Conservation (phyloP, 1,139 yeast genomes). For the Suzukiozyma palmioleophila region DNA sequence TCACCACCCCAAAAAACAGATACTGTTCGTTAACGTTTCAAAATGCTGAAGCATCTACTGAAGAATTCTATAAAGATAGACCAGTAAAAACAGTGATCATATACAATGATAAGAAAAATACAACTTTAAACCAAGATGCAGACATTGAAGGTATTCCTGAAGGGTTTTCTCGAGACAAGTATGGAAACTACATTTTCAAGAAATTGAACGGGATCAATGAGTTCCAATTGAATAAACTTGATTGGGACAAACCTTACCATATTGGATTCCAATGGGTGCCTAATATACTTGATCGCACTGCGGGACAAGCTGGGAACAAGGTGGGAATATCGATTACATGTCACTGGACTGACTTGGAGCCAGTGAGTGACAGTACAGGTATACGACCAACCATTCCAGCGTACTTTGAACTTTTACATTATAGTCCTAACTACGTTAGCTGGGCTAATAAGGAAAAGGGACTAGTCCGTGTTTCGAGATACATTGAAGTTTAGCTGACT, state of each 20-base stretch:
- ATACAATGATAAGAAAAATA: slow-evolving; percentile 28
- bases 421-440: slow-evolving; percentile 58
- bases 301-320: slow-evolving; percentile 28
- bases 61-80: slow-evolving; percentile 18
- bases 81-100: slow-evolving; percentile 63
- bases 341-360: slow-evolving; percentile 63
- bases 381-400: slow-evolving; percentile 54
- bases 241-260: slow-evolving; percentile 55
- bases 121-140: slow-evolving; percentile 6
- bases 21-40: slow-evolving; percentile 57
- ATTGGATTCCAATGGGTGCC: slow-evolving; percentile 80
- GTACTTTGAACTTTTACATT: slow-evolving; percentile 59
- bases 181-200: slow-evolving; percentile 52
- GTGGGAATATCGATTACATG: slow-evolving; percentile 61
- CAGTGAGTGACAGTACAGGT: slow-evolving; percentile 27
- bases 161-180: slow-evolving; percentile 47
- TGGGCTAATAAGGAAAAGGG: slow-evolving; percentile 69
- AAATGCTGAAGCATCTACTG: slow-evolving; percentile 10
- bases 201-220: slow-evolving; percentile 58
- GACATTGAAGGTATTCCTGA: slow-evolving; percentile 30
- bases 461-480: slow-evolving; percentile 48
- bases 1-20: slow-evolving; percentile 59
- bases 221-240: slow-evolving; percentile 58
- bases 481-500: slow-evolving; percentile 34
- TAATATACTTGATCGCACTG: slow-evolving; percentile 46